These are phyloP conservation scores for Blastomyces parvus DNA, from an alignment of 2,329 filamentous ascomycete species.

Conservation along the genomic window DNA sequence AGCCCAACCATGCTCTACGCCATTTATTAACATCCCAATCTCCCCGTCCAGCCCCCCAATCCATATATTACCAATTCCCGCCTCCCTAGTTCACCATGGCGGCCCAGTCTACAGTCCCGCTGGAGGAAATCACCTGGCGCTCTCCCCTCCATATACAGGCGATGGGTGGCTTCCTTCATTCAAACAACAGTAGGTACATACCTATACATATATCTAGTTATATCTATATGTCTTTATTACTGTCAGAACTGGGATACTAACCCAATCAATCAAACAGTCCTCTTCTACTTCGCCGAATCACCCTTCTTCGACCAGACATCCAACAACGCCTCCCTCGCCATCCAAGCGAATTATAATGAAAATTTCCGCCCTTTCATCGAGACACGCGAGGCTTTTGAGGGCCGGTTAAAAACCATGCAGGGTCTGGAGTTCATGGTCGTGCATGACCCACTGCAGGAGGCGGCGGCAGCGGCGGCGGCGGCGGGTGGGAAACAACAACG, in stretches of 20 bases:
- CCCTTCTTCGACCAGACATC: constrained; percentile 54
- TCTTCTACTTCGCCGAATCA: constrained; percentile 53
- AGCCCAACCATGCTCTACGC: not conserved
- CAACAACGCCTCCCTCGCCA: constrained; percentile 50
- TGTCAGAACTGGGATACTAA: not conserved
- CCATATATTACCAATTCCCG: not conserved
- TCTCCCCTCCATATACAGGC: constrained; percentile 38
- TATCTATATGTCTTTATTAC: not conserved
- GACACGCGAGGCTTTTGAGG: constrained; percentile 50
- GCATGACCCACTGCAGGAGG: constrained; percentile 46
- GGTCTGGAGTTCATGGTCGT: constrained; percentile 53
- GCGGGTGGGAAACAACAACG: constrained; percentile 13
- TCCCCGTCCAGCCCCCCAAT: not conserved
- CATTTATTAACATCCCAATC: not conserved
- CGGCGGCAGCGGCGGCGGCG: constrained; percentile 21
- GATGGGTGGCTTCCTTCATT: constrained; percentile 39
- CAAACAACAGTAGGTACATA: constrained; percentile 33
- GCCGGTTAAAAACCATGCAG: constrained; percentile 43
- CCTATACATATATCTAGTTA: not conserved
- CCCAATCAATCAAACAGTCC: constrained; percentile 32
- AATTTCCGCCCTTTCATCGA: constrained; percentile 42
- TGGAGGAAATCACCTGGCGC: constrained; percentile 40
- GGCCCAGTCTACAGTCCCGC: constrained; percentile 26
- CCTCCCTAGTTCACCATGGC: constrained; percentile 21
- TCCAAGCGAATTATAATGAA: constrained; percentile 43